Percentiles rank a stretch among this genome's conserved stretches.
phyloP scores from a whole-genome alignment of 139 green algal genomes.

The Gonium pectorale region DNA sequence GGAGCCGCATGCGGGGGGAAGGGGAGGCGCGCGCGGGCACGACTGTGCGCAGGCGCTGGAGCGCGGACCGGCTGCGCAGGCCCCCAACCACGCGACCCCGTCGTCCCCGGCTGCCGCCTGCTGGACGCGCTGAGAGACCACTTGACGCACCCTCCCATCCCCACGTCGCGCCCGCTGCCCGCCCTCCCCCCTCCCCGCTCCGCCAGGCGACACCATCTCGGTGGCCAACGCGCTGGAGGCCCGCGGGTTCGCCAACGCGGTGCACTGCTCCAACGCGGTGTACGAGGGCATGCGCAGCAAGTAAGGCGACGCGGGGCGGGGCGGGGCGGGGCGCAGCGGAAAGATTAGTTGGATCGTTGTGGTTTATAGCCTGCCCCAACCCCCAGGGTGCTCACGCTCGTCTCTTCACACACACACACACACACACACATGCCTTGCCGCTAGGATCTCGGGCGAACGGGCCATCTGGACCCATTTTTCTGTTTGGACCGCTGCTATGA shows the following conservation, averaged over 20 bases:
- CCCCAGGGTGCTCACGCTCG: too few relatives aligned
- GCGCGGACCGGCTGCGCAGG: too few relatives aligned
- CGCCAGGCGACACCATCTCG: conserved; percentile 55
- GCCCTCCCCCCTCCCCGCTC: background rate
- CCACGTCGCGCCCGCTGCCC: background rate
- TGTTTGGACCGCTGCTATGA: too few relatives aligned
- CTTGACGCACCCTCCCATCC: background rate
- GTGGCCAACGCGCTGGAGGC: conserved; percentile 53
- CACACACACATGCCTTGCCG: too few relatives aligned
- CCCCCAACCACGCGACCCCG: too few relatives aligned
- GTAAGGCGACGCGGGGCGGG: background rate
- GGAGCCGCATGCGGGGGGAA: too few relatives aligned
- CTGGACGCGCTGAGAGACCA: too few relatives aligned
- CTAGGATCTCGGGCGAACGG: too few relatives aligned
- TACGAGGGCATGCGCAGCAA: background rate
- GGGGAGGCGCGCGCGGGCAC: too few relatives aligned
- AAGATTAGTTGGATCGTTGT: background rate
- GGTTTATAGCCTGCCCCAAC: background rate
- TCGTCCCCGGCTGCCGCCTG: too few relatives aligned
- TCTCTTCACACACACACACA: too few relatives aligned
- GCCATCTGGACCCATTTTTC: background rate
- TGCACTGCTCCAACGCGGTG: conserved; percentile 34
- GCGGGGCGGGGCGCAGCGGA: background rate
- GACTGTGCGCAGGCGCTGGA: too few relatives aligned
- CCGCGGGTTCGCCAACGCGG: conserved; percentile 36